A percentile compares a stretch with the other conserved stretches of the same genome.
Evolutionary conservation across 306 rosid genomes (phyloP).

Genomic region (Coriaria nepalensis): DNA sequence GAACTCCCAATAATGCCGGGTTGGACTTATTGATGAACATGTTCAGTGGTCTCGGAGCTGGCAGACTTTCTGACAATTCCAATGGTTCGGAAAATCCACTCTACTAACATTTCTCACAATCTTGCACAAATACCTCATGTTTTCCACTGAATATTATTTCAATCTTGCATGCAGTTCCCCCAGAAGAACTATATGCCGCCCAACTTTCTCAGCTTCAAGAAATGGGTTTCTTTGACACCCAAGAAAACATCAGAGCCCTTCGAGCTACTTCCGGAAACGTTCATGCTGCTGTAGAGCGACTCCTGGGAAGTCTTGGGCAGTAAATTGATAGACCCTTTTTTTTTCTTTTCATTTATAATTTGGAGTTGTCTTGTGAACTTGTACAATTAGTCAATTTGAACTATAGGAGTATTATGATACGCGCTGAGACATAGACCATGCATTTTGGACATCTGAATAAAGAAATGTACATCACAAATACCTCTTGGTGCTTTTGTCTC

Average conservation of each 20-base stretch:
- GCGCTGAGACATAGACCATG: no score
- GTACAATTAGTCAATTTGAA: no score
- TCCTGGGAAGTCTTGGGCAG: slow-evolving; percentile 42
- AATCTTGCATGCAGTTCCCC: slow-evolving; percentile 26
- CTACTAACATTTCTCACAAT: slow-evolving; percentile 1
- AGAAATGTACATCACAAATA: no score
- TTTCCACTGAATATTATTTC: not conserved
- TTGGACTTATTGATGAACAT: slow-evolving; percentile 46
- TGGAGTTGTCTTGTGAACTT: slow-evolving; percentile 6
- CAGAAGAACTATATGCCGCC: slow-evolving; percentile 46
- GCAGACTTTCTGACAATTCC: slow-evolving; percentile 30
- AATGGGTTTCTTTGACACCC: slow-evolving; percentile 55
- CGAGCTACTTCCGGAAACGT: slow-evolving; percentile 52
- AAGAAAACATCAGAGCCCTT: slow-evolving; percentile 52
- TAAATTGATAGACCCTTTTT: slow-evolving; percentile 9
- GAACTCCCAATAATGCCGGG: slow-evolving; percentile 28
- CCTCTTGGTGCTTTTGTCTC: no score
- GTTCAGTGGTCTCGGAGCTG: slow-evolving; percentile 57
- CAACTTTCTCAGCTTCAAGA: slow-evolving; percentile 54
- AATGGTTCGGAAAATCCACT: slow-evolving; percentile 21
- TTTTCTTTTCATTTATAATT: slow-evolving; percentile 9
- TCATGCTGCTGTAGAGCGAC: slow-evolving; percentile 60
- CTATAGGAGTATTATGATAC: no score
- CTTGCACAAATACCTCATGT: not conserved
- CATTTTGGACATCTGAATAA: no score